Base-by-base conservation (phyloP, 2,329 filamentous ascomycete genomes). In the Sporothrix mexicana region DNA sequence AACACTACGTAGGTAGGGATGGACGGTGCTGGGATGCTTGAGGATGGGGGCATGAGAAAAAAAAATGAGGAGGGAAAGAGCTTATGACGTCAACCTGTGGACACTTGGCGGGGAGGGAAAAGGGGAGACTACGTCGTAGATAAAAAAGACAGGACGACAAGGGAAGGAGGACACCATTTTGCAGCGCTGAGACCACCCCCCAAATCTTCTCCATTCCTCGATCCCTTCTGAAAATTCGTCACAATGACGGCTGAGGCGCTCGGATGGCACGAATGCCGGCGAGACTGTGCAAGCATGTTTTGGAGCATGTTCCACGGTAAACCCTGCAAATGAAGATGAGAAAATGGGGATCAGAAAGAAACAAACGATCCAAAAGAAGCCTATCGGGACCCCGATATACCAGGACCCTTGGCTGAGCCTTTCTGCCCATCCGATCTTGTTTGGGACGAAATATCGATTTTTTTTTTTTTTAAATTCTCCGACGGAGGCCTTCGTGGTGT, bases 161-260 rank as follows among this genome's bases (percentile, higher is more conserved):
- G 45, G 23, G 45, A 25, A 36, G 64, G 62, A 66, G 30, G 20
- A 36, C 30, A 36, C 30, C 30, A 36, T 7, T 7, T 36, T 36
- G 30, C 30, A 49, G 15, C 25, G 13, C 59, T 36, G 43, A 10
- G 30, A 36, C 55, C 61, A 47, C 41, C 41, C 61, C 25, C 4
- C n/a, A 4, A 12, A 12, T 25, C 10, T 45, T 13, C 13, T 61
- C 41, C 36, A 20, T 66, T 23, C 62, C 17, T 47, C 43, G 43
- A 23, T 36, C 10, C 4, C n/a, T 23, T 43, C 12, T 30, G 4
- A 7, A n/a, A 23, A 62, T 43, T 43, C 45, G 64, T 68, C 64
- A 51, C 66, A 23, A 69, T 69, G 66, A 69, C 66, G 66, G 49
- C 17, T 23, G 47, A 55, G 49, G 47, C 66, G 47, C 49, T 55